Evolutionary conservation across 306 rosid species (phyloP).

Genomic region (Betula pendula): DNA sequence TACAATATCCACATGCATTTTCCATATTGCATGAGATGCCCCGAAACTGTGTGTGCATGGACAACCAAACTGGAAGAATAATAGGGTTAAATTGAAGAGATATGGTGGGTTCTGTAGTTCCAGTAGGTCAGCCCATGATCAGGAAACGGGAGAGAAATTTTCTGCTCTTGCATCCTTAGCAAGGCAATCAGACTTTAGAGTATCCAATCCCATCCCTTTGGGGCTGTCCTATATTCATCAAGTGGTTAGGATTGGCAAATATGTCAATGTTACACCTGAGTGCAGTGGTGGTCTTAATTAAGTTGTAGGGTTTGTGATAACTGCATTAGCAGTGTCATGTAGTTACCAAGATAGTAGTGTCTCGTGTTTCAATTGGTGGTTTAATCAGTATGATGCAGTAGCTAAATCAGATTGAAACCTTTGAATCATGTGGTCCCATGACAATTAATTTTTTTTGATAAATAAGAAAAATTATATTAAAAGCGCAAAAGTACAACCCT

Average conservation of each 20-base stretch:
- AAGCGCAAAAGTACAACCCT: no score
- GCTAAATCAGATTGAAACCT: background rate
- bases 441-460: no score
- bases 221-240: background rate
- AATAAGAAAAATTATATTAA: no score
- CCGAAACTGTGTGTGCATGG: background rate
- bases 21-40: background rate
- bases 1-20: background rate
- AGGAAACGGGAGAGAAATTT: background rate
- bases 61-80: background rate
- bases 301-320: background rate
- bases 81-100: background rate
- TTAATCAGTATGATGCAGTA: background rate
- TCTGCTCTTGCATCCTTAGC: background rate
- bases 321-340: background rate
- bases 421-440: no score
- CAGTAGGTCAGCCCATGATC: background rate
- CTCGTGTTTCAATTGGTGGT: background rate
- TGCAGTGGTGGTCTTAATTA: background rate
- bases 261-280: background rate
- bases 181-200: background rate
- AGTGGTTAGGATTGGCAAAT: background rate
- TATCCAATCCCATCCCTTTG: background rate
- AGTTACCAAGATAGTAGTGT: background rate
- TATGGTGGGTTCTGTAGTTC: background rate